These are phyloP conservation scores for Stemphylium vesicarium DNA, from an alignment of 2,329 filamentous ascomycete genomes.

Conservation along the genomic window DNA sequence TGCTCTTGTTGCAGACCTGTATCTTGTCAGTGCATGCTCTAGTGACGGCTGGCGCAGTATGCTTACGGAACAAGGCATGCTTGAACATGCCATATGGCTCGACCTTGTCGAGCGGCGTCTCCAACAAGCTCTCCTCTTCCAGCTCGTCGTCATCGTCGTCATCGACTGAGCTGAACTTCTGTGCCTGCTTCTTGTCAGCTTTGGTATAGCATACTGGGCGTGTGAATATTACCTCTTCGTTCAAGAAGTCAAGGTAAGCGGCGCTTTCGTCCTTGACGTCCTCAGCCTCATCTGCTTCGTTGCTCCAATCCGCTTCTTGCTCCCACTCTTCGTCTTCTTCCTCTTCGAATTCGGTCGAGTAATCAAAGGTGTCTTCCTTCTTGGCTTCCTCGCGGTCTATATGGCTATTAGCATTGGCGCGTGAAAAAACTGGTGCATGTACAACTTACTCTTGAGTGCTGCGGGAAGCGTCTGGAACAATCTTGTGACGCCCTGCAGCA, in stretches of 20 bases:
- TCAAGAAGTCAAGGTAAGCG: constrained; percentile 94
- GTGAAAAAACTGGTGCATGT: constrained; percentile 3
- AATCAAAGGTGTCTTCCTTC: constrained; percentile 79
- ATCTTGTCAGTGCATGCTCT: constrained; percentile 38
- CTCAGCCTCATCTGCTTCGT: constrained; percentile 67
- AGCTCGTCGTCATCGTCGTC: constrained; percentile 83
- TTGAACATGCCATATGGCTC: constrained; percentile 94
- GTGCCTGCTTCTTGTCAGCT: constrained; percentile 63
- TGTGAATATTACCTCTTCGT: constrained; percentile 72
- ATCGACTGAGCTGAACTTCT: constrained; percentile 77
- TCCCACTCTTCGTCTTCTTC: constrained; percentile 86
- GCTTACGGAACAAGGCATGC: constrained; percentile 79
- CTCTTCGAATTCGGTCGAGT: constrained; percentile 74
- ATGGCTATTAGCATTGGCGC: constrained; percentile 25
- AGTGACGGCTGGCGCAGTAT: not conserved
- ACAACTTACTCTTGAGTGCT: constrained; percentile 77
- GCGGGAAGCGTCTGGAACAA: constrained; percentile 90
- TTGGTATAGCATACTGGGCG: constrained; percentile 1
- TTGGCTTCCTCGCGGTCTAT: constrained; percentile 88
- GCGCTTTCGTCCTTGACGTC: constrained; percentile 87
- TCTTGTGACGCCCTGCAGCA: constrained; percentile 86
- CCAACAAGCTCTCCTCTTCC: constrained; percentile 89
- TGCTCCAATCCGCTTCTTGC: constrained; percentile 72
- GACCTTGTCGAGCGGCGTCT: constrained; percentile 92
- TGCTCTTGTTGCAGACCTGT: constrained; percentile 88